A percentile compares a stretch with the other conserved stretches of the same genome.
These are phyloP conservation scores for Phaffomyces thermotolerans DNA, from an alignment of 805 yeast species.

Conservation along the genomic window DNA sequence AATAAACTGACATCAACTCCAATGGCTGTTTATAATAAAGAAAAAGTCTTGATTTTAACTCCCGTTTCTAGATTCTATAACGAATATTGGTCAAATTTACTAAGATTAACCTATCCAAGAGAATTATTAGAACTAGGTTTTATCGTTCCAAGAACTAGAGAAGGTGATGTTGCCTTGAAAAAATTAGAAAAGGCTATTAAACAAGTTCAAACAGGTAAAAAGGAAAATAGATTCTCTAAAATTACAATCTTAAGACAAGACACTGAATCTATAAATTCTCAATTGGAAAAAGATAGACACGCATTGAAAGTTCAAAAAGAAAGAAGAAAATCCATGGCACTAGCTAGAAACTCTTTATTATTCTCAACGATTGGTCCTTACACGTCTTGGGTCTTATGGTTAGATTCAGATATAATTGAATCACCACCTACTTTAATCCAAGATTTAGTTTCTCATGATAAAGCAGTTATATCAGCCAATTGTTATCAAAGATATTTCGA, in stretches of 20 bases:
- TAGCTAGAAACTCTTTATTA: slow-evolving; percentile 86
- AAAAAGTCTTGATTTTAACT: slow-evolving; percentile 77
- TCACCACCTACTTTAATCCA: slow-evolving; percentile 78
- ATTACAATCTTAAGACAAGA: slow-evolving; percentile 90
- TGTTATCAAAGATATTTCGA: slow-evolving; percentile 80
- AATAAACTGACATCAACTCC: slow-evolving; percentile 69
- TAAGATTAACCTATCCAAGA: slow-evolving; percentile 74
- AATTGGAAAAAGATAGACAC: slow-evolving; percentile 84
- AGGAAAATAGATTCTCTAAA: slow-evolving; percentile 64
- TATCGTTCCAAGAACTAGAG: slow-evolving; percentile 74
- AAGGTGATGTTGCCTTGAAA: slow-evolving; percentile 76
- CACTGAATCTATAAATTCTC: slow-evolving; percentile 64
- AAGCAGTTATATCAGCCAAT: slow-evolving; percentile 85
- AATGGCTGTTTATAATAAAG: slow-evolving; percentile 66
- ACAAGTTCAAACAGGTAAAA: slow-evolving; percentile 55
- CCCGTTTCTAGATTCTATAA: slow-evolving; percentile 86
- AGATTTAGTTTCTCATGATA: slow-evolving; percentile 79
- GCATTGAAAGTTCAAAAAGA: slow-evolving; percentile 81
- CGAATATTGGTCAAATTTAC: slow-evolving; percentile 81
- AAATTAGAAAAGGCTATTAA: slow-evolving; percentile 71
- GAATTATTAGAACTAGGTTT: slow-evolving; percentile 82
- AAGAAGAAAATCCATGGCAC: slow-evolving; percentile 85
- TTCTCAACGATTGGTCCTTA: slow-evolving; percentile 85
- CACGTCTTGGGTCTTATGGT: slow-evolving; percentile 94
- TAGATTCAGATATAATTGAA: slow-evolving; percentile 91